These are phyloP conservation scores for Ascodesmis nigricans DNA, from an alignment of 495 filamentous ascomycete genomes.

Conservation along the genomic window DNA sequence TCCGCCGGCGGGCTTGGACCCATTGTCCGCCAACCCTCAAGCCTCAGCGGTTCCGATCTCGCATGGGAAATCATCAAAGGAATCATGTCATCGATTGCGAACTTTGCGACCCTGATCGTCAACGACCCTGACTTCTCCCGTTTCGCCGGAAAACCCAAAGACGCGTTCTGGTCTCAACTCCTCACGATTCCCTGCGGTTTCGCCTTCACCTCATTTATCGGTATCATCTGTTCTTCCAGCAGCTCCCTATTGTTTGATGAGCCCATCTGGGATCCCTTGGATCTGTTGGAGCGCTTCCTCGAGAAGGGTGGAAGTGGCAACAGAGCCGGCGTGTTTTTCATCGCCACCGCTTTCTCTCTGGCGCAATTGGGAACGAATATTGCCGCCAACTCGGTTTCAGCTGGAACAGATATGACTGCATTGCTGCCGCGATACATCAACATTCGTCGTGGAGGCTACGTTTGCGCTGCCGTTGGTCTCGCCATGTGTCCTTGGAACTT, in stretches of 20 bases:
- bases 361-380: slow-evolving; percentile 88
- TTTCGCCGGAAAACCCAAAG: slow-evolving; percentile 58
- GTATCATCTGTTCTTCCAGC: slow-evolving; percentile 79
- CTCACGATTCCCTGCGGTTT: slow-evolving; percentile 74
- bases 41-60: slow-evolving; percentile 41
- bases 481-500: slow-evolving; percentile 83
- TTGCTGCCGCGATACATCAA: slow-evolving; percentile 68
- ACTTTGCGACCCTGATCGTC: slow-evolving; percentile 72
- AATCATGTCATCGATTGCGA: slow-evolving; percentile 76
- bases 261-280: slow-evolving; percentile 72
- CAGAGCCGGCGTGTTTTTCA: slow-evolving; percentile 77
- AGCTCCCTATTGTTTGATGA: slow-evolving; percentile 54
- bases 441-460: slow-evolving; percentile 76
- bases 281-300: slow-evolving; percentile 52
- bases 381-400: slow-evolving; percentile 73
- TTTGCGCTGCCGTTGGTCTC: slow-evolving; percentile 64
- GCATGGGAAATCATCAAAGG: slow-evolving; percentile 66
- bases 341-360: slow-evolving; percentile 57
- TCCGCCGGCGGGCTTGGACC: slow-evolving; percentile 69
- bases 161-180: slow-evolving; percentile 76
- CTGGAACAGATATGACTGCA: slow-evolving; percentile 79
- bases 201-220: slow-evolving; percentile 75
- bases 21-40: slow-evolving; percentile 50
- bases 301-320: slow-evolving; percentile 48
- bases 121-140: slow-evolving; percentile 72